Evolutionary conservation across 2,329 filamentous ascomycete genomes (phyloP).

Genomic region (Xylariaceae sp.): DNA sequence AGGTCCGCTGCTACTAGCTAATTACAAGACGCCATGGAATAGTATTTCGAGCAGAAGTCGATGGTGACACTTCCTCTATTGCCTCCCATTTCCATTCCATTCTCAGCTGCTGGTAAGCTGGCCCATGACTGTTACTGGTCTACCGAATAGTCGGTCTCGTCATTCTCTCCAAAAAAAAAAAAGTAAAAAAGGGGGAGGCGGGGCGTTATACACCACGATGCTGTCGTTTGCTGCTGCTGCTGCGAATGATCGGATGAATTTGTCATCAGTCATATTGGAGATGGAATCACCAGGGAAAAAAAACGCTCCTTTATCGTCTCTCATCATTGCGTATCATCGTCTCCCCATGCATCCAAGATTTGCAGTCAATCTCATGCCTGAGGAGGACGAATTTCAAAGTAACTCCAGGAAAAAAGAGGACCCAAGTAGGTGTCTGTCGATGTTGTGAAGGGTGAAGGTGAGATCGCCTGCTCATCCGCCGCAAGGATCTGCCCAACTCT

Average conservation of each 20-base stretch:
- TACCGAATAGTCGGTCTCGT: constrained; percentile 13
- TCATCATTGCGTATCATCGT: constrained; percentile 17
- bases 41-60: constrained; percentile 9
- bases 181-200: no score
- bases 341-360: constrained; percentile 10
- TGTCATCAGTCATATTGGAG: background rate
- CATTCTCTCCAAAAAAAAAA: constrained; percentile 16
- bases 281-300: background rate
- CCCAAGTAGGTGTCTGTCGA: constrained; percentile 12
- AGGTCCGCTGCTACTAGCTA: constrained; percentile 6
- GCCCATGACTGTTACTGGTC: constrained; percentile 11
- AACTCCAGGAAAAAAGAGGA: no score
- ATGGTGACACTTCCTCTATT: constrained; percentile 3
- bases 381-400: no score
- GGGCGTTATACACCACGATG: constrained; percentile 4
- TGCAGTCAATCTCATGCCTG: constrained; percentile 10
- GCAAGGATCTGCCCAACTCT: constrained; percentile 17
- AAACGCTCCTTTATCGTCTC: constrained; percentile 14
- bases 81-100: constrained; percentile 4
- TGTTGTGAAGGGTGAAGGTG: constrained; percentile 7
- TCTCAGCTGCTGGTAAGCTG: constrained; percentile 20
- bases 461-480: constrained; percentile 12
- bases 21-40: constrained; percentile 11
- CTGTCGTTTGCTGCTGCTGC: constrained; percentile 4
- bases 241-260: background rate